These are phyloP conservation scores for Exserohilum turcica DNA, from an alignment of 2,329 filamentous ascomycete species.

Conservation along the genomic window DNA sequence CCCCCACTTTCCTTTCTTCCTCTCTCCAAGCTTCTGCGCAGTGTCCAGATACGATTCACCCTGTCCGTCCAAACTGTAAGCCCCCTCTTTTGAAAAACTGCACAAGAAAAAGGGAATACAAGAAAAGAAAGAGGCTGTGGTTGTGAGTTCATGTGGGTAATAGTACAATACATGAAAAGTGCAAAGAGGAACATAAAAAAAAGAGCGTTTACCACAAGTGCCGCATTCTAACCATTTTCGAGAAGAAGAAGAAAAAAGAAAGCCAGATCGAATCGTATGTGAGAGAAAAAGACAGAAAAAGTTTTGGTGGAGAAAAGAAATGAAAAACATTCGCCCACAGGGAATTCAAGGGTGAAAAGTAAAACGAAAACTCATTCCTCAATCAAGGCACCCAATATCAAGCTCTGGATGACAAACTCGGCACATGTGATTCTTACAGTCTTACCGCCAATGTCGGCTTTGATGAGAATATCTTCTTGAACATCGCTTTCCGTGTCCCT, in stretches of 20 bases:
- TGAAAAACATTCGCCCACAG: background rate
- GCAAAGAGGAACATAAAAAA: background rate
- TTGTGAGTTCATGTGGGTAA: no score
- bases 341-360: background rate
- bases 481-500: slow-evolving; percentile 46
- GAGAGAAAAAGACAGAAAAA: background rate
- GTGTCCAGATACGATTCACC: no score
- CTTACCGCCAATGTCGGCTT: slow-evolving; percentile 51
- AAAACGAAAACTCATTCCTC: slow-evolving; percentile 56
- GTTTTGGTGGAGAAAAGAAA: background rate
- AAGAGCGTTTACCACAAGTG: no score
- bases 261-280: background rate
- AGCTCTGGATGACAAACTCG: slow-evolving; percentile 88
- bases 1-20: no score
- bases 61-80: no score
- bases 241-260: background rate
- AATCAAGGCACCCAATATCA: slow-evolving; percentile 82
- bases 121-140: no score
- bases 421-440: slow-evolving; percentile 73
- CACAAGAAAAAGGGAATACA: no score
- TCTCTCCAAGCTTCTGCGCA: no score
- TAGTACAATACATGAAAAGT: no score
- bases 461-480: slow-evolving; percentile 29
- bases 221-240: no score
- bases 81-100: no score